Conservation (phyloP, 2,329 filamentous ascomycete genomes). For the Fusarium virguliforme region DNA sequence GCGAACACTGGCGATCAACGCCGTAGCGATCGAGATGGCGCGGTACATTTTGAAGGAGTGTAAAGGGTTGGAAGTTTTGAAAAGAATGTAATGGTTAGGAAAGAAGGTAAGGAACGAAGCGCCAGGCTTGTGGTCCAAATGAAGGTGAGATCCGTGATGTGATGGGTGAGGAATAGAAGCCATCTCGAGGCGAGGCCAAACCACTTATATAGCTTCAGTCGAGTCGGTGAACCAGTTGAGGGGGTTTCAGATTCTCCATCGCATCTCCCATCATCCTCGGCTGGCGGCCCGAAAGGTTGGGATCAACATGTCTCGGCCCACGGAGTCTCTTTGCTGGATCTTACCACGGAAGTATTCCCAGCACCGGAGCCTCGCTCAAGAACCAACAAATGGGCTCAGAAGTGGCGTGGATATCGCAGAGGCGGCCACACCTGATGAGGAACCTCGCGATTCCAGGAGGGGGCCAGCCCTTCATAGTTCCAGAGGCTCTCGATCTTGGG, state of each 20-base stretch:
- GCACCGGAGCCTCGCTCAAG: not conserved
- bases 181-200: not conserved
- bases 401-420: slow-evolving; percentile 30
- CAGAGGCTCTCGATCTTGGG: not conserved
- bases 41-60: slow-evolving; percentile 47
- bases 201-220: slow-evolving; percentile 18
- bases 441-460: slow-evolving; percentile 11
- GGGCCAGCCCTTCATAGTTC: slow-evolving; percentile 5
- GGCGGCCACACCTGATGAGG: slow-evolving; percentile 11
- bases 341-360: slow-evolving; percentile 15
- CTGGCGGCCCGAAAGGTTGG: not conserved
- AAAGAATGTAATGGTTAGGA: slow-evolving; percentile 24
- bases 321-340: not conserved
- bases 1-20: slow-evolving; percentile 47
- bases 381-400: slow-evolving; percentile 28
- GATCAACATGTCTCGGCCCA: not conserved
- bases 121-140: slow-evolving; percentile 33
- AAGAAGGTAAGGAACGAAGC: slow-evolving; percentile 33
- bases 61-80: slow-evolving; percentile 1
- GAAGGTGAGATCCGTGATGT: slow-evolving; percentile 26
- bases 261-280: slow-evolving; percentile 11
- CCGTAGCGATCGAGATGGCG: slow-evolving; percentile 46
- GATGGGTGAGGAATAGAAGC: slow-evolving; percentile 10
- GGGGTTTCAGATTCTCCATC: slow-evolving; percentile 10
- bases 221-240: not conserved